Conservation (phyloP, 1,284 basidiomycete species). For the Polyporus tsugae region DNA sequence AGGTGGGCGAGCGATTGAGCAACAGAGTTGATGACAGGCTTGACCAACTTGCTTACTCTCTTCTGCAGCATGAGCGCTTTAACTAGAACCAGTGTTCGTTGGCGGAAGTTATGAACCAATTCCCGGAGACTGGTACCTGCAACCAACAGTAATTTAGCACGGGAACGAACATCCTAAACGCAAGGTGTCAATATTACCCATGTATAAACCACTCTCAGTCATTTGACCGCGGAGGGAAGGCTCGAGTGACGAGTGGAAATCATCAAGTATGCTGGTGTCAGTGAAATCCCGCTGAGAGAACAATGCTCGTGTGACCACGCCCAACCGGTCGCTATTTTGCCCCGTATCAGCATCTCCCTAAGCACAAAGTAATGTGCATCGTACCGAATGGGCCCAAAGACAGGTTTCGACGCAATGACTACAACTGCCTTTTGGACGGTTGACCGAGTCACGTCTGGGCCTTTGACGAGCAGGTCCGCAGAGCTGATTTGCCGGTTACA, state of each 20-base stretch:
- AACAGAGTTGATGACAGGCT: neutral
- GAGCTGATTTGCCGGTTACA: conserved; percentile 97
- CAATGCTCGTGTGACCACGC: conserved; percentile 93
- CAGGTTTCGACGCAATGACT: conserved; percentile 88
- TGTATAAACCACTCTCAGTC: conserved; percentile 85
- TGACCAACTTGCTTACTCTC: conserved; percentile 56
- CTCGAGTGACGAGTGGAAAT: conserved; percentile 83
- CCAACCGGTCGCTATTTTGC: conserved; percentile 81
- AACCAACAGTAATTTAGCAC: conserved; percentile 2
- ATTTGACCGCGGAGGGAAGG: conserved; percentile 70
- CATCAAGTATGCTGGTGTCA: conserved; percentile 83
- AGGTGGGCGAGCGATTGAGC: neutral
- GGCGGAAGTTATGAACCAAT: conserved; percentile 93
- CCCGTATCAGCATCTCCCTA: neutral
- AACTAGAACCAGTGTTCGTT: conserved; percentile 92
- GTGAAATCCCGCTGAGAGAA: conserved; percentile 92
- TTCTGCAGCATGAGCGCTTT: conserved; percentile 96
- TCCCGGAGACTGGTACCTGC: conserved; percentile 91
- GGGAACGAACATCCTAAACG: conserved; percentile 11
- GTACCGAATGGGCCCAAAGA: conserved; percentile 87
- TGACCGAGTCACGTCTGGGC: conserved; percentile 90
- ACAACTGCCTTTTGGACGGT: conserved; percentile 99
- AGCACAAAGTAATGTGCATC: conserved; percentile 21
- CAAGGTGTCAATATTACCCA: conserved; percentile 64
- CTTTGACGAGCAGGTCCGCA: conserved; percentile 82